Evolutionary conservation across 1,284 basidiomycete genomes (phyloP), one percentile per base, ranked within the genome.

Genomic region (Irpex rosettiformis): DNA sequence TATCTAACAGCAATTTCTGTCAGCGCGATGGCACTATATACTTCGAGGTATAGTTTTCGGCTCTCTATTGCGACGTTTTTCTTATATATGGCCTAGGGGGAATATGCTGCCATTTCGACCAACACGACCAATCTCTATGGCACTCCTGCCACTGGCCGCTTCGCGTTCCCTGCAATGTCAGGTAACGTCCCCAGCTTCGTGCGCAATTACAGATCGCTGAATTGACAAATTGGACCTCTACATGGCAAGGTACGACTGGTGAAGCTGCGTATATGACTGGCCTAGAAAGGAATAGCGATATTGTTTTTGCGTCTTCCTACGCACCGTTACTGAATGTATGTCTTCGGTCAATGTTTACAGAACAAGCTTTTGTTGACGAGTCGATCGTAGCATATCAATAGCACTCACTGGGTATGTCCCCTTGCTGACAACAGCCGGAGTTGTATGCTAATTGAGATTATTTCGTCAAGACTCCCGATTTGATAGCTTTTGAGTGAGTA

Each of bases 201-300:
- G 5, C 7, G 10, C 33, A 37, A 37, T 6, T 37, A 6, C 33
- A 1, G 25, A 25, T 22, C 4, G 13, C 7, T 8, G 7, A 21
- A 49, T 43, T 53, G 27, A 58, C 49, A n/a, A n/a, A n/a, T n/a
- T n/a, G n/a, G n/a, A n/a, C n/a, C n/a, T n/a, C n/a, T n/a, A n/a
- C n/a, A 1, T 53, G 61, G 2, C n/a, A 48, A 75, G 80, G 74
- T 33, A 71, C 81, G 27, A 64, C 76, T 7, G 77, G 74, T n/a
- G 89, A 90, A 69, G 88, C 85, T 2, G 84, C 84, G 0, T 91
- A 84, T 69, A 89, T 89, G 83, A 88, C 84, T 2, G 87, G 86
- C 2, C 68, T 89, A 3, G 88, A 91, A 69, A 76, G 76, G 43
- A 78, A 83, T 62, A 73, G 73, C 52, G 78, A 81, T 62, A 75